Evolutionary conservation across 208 protist genomes (phyloP), one percentile per base, ranked within the genome.

Genomic region (Trypanosoma vivax): DNA sequence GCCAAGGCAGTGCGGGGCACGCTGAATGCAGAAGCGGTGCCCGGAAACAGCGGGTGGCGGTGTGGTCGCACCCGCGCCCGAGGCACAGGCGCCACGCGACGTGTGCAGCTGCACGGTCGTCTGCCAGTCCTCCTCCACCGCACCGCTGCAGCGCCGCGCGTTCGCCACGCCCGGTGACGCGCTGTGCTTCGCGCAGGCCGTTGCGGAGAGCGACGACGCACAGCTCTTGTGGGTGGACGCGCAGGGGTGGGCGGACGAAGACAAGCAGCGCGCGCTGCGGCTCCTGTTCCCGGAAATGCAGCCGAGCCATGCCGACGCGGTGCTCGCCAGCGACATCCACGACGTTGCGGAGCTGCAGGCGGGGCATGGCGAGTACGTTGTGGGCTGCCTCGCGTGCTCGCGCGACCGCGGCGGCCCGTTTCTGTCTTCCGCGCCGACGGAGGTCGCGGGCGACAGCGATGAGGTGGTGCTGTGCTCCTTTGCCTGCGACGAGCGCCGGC

Each of bases 341-440:
- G 83, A 90, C 40, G 68, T 83, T 34, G 67, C 87, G 53, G 72
- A 83, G 65, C 57, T 90, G 61, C 72, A 83, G 63, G 62, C 70
- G 5, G 60, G 45, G n/a, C 3, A 34, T 28, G 70, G 57, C 16
- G 42, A 70, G 39, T 87, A 81, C 60, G 54, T 82, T 25, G 42
- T 67, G 47, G 78, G 78, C 34, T 67, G 69, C 46, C 47, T 87
- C 48, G 74, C 72, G 60, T 90, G 78, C 50, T 58, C 73, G 21
- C 52, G 57, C 27, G 31, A 52, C 25, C 43, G 38, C 43, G 21
- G 51, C 35, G 27, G 30, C 25, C 69, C 18, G 35, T 76, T 27
- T 33, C 16, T 24, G 16, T 6, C 27, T 31, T 13, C 34, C 5
- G 47, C 40, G 9, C 27, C 31, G 25, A 29, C 43, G 43, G 47